These are phyloP conservation scores for Pterocarpus macrocarpus DNA, from an alignment of 306 rosid genomes.

Conservation along the genomic window DNA sequence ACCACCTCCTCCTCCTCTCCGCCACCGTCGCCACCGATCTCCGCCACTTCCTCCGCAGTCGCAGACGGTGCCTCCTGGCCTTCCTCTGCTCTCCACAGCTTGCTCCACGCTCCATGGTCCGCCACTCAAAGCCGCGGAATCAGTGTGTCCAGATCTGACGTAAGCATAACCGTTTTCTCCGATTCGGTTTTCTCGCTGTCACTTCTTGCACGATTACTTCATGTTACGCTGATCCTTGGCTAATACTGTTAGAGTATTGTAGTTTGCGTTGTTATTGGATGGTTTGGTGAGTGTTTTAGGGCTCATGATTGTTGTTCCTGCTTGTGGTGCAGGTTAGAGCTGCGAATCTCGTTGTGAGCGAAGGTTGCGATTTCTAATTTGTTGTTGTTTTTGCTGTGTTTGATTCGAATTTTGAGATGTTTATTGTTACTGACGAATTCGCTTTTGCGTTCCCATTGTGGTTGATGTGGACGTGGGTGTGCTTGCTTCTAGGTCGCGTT, in stretches of 20 bases:
- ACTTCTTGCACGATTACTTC: neutral
- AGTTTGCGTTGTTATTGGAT: neutral
- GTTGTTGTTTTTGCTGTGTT: neutral
- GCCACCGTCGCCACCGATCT: conserved; percentile 43
- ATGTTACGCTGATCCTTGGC: neutral
- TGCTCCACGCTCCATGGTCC: conserved; percentile 67
- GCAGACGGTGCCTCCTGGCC: neutral
- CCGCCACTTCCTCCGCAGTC: conserved; percentile 37
- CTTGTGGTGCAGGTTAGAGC: conserved; percentile 68
- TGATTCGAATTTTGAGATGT: conserved; percentile 6
- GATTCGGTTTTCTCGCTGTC: neutral
- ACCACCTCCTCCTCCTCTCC: conserved; percentile 42
- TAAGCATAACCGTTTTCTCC: conserved; percentile 42
- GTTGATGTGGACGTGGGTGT: conserved; percentile 43
- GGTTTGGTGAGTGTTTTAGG: neutral
- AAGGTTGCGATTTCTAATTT: conserved; percentile 56
- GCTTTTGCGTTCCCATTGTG: conserved; percentile 30
- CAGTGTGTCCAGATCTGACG: conserved; percentile 72
- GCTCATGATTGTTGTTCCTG: conserved; percentile 3
- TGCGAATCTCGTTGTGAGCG: conserved; percentile 74
- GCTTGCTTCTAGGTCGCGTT: conserved; percentile 65
- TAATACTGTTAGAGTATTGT: neutral
- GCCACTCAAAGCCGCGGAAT: conserved; percentile 70
- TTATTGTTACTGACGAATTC: conserved; percentile 43
- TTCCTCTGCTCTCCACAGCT: conserved; percentile 30